Percentiles rank a stretch among this genome's conserved stretches.
These are phyloP conservation scores for Geotrichum ghanense DNA, from an alignment of 805 yeast genomes.

Conservation along the genomic window DNA sequence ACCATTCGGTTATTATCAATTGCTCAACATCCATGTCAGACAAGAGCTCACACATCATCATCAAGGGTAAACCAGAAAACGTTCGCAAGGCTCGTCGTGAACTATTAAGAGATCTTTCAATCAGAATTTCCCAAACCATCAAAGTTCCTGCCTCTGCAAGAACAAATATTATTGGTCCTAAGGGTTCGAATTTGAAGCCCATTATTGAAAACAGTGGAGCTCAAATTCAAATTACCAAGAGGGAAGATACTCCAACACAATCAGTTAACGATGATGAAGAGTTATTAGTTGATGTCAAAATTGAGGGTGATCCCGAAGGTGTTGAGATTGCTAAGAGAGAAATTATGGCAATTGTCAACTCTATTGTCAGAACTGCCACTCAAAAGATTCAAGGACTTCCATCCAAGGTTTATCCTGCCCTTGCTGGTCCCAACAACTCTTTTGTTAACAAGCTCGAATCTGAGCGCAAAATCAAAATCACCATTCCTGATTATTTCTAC, in stretches of 20 bases:
- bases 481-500: slow-evolving; percentile 12
- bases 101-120: slow-evolving; percentile 63
- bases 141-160: slow-evolving; percentile 67
- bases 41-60: slow-evolving; percentile 70
- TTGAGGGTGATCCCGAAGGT: slow-evolving; percentile 81
- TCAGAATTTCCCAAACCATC: slow-evolving; percentile 52
- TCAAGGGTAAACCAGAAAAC: slow-evolving; percentile 59
- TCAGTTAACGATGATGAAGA: slow-evolving; percentile 40
- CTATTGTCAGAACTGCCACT: slow-evolving; percentile 42
- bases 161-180: slow-evolving; percentile 74
- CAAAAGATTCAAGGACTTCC: slow-evolving; percentile 16
- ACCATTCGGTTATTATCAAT: slow-evolving; percentile 59
- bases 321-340: slow-evolving; percentile 59
- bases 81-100: slow-evolving; percentile 65
- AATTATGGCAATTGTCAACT: slow-evolving; percentile 63
- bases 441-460: slow-evolving; percentile 22
- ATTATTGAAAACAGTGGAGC: slow-evolving; percentile 58
- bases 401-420: slow-evolving; percentile 19
- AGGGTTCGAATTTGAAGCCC: slow-evolving; percentile 73
- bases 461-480: slow-evolving; percentile 16
- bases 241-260: not conserved
- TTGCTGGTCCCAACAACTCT: slow-evolving; percentile 22
- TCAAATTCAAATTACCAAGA: slow-evolving; percentile 47
- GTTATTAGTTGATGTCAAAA: slow-evolving; percentile 45
- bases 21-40: slow-evolving; percentile 69